Evolutionary conservation across 1,284 basidiomycete genomes (phyloP).

Genomic region (Xerocomus amazonicus): DNA sequence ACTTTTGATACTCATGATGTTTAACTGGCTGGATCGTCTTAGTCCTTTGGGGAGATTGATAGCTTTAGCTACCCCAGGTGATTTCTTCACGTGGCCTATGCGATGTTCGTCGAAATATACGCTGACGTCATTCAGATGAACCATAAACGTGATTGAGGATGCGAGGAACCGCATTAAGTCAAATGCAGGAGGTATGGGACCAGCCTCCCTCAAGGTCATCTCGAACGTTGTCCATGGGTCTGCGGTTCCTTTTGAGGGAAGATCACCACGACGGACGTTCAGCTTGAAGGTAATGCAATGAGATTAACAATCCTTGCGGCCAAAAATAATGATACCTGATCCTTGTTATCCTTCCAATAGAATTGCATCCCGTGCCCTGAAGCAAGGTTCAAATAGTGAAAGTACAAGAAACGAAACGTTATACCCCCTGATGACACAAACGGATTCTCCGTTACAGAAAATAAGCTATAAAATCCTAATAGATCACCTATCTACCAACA

Average conservation of each 20-base stretch:
- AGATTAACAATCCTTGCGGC: not conserved
- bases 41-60: slow-evolving; percentile 47
- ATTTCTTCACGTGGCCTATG: slow-evolving; percentile 75
- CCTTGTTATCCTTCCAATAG: slow-evolving; percentile 93
- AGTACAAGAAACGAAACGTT: not conserved
- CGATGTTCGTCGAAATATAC: slow-evolving; percentile 79
- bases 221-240: slow-evolving; percentile 86
- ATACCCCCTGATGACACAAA: slow-evolving; percentile 85
- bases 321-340: slow-evolving; percentile 49
- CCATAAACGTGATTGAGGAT: slow-evolving; percentile 95
- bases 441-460: slow-evolving; percentile 88
- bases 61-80: slow-evolving; percentile 52
- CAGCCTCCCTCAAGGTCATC: slow-evolving; percentile 84
- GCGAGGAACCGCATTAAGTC: slow-evolving; percentile 89
- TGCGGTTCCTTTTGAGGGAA: slow-evolving; percentile 43
- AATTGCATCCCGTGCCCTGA: slow-evolving; percentile 91
- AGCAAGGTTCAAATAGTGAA: not conserved
- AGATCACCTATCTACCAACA: not conserved
- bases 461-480: slow-evolving; percentile 74
- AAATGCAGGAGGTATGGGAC: slow-evolving; percentile 78
- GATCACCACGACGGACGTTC: slow-evolving; percentile 70
- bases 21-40: slow-evolving; percentile 18
- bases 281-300: slow-evolving; percentile 41
- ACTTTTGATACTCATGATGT: slow-evolving; percentile 22
- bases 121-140: slow-evolving; percentile 70